Conservation (phyloP, 768 basidiomycete species). For the Russula earlei region DNA sequence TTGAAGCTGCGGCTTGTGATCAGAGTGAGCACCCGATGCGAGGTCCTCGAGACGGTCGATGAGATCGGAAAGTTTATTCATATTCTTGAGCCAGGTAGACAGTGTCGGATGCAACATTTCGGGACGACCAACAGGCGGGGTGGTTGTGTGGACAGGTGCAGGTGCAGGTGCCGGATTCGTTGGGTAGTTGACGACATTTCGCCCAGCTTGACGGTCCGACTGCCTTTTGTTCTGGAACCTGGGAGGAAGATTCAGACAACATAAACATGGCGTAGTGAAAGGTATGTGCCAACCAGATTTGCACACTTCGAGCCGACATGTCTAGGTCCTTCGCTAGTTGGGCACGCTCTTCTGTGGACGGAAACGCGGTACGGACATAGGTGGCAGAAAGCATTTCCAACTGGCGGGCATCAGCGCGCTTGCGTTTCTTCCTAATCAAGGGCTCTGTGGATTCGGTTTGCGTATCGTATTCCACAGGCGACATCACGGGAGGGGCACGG, state of each 20-base stretch:
- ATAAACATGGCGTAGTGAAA: neutral
- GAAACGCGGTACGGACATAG: slow-evolving; percentile 75
- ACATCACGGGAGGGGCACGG: too few species aligned
- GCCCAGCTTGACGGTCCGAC: slow-evolving; percentile 17
- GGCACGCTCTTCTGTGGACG: slow-evolving; percentile 79
- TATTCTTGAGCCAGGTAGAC: neutral
- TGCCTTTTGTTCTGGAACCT: slow-evolving; percentile 20
- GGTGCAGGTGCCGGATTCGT: too few species aligned
- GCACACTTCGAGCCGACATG: slow-evolving; percentile 79
- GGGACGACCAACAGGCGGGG: too few species aligned
- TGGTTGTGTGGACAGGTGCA: too few species aligned
- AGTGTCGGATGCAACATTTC: too few species aligned
- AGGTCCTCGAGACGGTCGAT: neutral
- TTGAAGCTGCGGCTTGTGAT: neutral
- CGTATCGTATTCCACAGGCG: too few species aligned
- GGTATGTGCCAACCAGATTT: slow-evolving; percentile 59
- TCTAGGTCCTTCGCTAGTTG: slow-evolving; percentile 66
- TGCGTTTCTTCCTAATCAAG: slow-evolving; percentile 86
- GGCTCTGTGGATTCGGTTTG: too few species aligned
- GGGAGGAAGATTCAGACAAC: neutral
- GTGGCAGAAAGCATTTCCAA: slow-evolving; percentile 74
- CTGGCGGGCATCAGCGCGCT: slow-evolving; percentile 73
- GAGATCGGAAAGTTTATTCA: neutral
- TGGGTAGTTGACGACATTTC: too few species aligned
- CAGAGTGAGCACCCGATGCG: neutral